Conservation (phyloP, 192 early-diverging fungal genomes). For the Paraglomus brasilianum region DNA sequence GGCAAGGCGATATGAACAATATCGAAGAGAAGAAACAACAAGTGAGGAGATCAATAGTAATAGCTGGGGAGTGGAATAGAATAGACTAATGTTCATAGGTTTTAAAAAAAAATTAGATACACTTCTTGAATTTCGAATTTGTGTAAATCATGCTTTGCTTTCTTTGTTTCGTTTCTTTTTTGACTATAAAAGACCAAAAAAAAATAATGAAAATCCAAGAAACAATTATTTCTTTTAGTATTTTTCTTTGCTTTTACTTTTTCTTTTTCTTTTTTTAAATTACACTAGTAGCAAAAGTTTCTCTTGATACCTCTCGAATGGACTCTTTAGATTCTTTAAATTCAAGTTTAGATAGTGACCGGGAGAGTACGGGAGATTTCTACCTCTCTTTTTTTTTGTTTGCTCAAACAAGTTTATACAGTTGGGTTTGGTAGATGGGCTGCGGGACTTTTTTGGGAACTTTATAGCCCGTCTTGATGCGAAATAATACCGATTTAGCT, state of each 20-base stretch:
- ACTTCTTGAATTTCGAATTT: neutral
- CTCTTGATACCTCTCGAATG: constrained; percentile 10
- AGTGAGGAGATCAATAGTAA: neutral
- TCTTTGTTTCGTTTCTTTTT: neutral
- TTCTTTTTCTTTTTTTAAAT: neutral
- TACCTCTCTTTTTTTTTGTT: too few species aligned
- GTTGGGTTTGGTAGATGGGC: too few species aligned
- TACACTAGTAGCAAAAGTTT: neutral
- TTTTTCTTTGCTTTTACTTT: neutral
- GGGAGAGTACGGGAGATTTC: too few species aligned
- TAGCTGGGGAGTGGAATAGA: neutral
- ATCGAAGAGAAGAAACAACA: constrained; percentile 12
- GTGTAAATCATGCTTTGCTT: neutral
- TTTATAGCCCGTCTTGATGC: too few species aligned
- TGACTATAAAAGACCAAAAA: neutral
- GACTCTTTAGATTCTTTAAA: neutral
- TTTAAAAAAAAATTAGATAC: neutral
- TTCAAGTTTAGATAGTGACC: too few species aligned
- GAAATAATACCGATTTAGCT: too few species aligned
- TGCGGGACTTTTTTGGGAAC: too few species aligned
- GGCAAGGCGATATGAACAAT: constrained; percentile 27
- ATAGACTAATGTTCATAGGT: neutral
- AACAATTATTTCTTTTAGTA: constrained; percentile 13
- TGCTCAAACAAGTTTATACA: too few species aligned
- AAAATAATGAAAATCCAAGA: neutral